phyloP scores from a whole-genome alignment of 495 filamentous ascomycete species.

The Trichodelitschia bisporula region DNA sequence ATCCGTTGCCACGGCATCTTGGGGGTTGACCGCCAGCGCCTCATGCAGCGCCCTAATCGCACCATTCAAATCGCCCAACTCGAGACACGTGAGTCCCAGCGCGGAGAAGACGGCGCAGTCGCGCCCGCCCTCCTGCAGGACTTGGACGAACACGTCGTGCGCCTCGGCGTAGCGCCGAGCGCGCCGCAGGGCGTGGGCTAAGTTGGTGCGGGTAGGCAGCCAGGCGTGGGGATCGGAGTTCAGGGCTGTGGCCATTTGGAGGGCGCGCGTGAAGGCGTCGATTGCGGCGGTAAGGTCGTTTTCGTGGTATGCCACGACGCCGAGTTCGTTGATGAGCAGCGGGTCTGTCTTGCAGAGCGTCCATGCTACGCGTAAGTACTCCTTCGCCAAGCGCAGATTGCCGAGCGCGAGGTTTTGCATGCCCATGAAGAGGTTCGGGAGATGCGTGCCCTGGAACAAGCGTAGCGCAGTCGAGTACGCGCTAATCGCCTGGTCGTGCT shows the following conservation, averaged over 20 bases:
- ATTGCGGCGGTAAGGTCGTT: slow-evolving; percentile 49
- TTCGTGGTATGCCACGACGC: slow-evolving; percentile 83
- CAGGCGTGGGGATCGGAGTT: slow-evolving; percentile 61
- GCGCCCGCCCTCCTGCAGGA: slow-evolving; percentile 55
- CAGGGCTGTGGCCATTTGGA: slow-evolving; percentile 54
- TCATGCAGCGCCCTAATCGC: slow-evolving; percentile 19
- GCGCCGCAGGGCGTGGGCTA: slow-evolving; percentile 68
- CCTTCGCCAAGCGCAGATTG: slow-evolving; percentile 85
- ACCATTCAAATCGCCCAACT: slow-evolving; percentile 15
- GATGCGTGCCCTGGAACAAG: slow-evolving; percentile 88
- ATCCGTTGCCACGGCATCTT: slow-evolving; percentile 20
- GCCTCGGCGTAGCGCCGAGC: slow-evolving; percentile 24
- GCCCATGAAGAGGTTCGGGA: slow-evolving; percentile 86
- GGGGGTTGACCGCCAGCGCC: slow-evolving; percentile 18
- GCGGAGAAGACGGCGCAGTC: slow-evolving; percentile 32
- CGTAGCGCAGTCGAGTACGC: slow-evolving; percentile 91
- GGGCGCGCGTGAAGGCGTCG: slow-evolving; percentile 44
- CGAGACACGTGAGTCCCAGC: slow-evolving; percentile 25
- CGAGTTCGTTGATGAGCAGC: slow-evolving; percentile 81
- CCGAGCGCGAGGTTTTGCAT: slow-evolving; percentile 96
- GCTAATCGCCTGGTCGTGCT: slow-evolving; percentile 95
- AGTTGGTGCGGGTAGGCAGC: slow-evolving; percentile 67
- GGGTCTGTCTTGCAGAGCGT: slow-evolving; percentile 54
- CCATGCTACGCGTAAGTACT: slow-evolving; percentile 80
- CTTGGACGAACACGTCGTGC: slow-evolving; percentile 27